Evolutionary conservation across 2,329 filamentous ascomycete species (phyloP), one percentile per base, ranked within the genome.

Genomic region (Ophioceras dolichostomum): DNA sequence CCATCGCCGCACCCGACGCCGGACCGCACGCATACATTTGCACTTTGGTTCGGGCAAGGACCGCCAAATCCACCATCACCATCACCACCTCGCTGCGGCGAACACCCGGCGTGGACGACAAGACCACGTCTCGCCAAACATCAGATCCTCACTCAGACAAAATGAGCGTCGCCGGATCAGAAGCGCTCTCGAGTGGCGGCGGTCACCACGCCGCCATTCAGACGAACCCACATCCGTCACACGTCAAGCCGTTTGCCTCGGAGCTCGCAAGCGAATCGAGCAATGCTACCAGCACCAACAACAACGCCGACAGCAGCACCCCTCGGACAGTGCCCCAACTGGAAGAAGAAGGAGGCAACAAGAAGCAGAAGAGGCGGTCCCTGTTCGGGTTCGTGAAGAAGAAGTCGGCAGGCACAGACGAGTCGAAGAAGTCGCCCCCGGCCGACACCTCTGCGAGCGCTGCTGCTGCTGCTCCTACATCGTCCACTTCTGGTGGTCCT

Each of bases 401-500:
- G 19, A 77, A 73, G 59, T n/a, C n/a, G n/a, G n/a, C n/a, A n/a
- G n/a, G n/a, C n/a, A 57, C 60, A 35, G 61, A 67, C 32, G 60
- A 66, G 41, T 40, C 43, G 43, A 54, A 39, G 53, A 51, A 43
- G 43, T 52, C 45, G 44, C 62, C 42, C 48, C 55, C 43, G 44
- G 57, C 50, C 24, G 46, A 49, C 10, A 20, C 26, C 20, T 26
- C 34, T 5, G 44, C 56, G 41, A 46, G n/a, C n/a, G n/a, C n/a
- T n/a, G n/a, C n/a, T n/a, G n/a, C n/a, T n/a, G n/a, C n/a, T n/a
- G n/a, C n/a, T n/a, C n/a, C n/a, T n/a, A n/a, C n/a, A n/a, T n/a
- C n/a, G n/a, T n/a, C n/a, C n/a, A n/a, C n/a, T n/a, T n/a, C n/a
- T n/a, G n/a, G n/a, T n/a, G n/a, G n/a, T n/a, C n/a, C n/a, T n/a